phyloP scores from a whole-genome alignment of 1,139 yeast species.

The Chernovozyma aurita region DNA sequence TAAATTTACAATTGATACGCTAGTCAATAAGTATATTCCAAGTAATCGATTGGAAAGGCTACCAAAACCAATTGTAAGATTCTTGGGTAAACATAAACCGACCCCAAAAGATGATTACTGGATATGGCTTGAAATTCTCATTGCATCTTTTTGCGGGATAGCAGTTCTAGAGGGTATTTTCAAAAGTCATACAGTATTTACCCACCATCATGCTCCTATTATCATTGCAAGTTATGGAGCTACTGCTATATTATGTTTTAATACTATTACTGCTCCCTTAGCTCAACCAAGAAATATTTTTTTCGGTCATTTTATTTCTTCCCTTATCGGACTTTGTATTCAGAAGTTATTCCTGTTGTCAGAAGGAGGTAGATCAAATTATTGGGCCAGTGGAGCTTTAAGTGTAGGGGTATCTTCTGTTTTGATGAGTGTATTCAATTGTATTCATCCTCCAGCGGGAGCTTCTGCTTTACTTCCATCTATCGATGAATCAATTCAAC shows the following conservation, averaged over 20 bases:
- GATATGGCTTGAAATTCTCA: conserved; percentile 45
- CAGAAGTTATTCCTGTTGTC: conserved; percentile 50
- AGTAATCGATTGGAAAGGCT: conserved; percentile 22
- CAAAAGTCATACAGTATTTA: conserved; percentile 41
- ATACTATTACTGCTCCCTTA: conserved; percentile 52
- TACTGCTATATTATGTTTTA: conserved; percentile 58
- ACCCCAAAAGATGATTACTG: conserved; percentile 34
- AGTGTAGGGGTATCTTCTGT: conserved; percentile 56
- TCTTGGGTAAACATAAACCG: conserved; percentile 31
- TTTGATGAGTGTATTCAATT: conserved; percentile 52
- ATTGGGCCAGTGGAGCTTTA: conserved; percentile 61
- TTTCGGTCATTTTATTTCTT: conserved; percentile 52
- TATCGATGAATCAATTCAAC: conserved; percentile 40
- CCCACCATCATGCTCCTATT: conserved; percentile 46
- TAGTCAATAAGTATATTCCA: conserved; percentile 26
- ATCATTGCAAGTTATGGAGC: conserved; percentile 66
- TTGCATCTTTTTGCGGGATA: conserved; percentile 51
- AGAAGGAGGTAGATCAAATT: conserved; percentile 35
- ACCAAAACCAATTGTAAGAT: conserved; percentile 25
- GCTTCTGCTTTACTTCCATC: conserved; percentile 65
- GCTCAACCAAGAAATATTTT: conserved; percentile 65
- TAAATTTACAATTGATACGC: conserved; percentile 36
- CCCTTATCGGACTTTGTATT: conserved; percentile 53
- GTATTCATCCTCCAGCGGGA: conserved; percentile 74
- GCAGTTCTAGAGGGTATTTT: conserved; percentile 49